These are phyloP conservation scores for Chenopodium formosanum DNA, from an alignment of 148 eudicot genomes.

Conservation along the genomic window DNA sequence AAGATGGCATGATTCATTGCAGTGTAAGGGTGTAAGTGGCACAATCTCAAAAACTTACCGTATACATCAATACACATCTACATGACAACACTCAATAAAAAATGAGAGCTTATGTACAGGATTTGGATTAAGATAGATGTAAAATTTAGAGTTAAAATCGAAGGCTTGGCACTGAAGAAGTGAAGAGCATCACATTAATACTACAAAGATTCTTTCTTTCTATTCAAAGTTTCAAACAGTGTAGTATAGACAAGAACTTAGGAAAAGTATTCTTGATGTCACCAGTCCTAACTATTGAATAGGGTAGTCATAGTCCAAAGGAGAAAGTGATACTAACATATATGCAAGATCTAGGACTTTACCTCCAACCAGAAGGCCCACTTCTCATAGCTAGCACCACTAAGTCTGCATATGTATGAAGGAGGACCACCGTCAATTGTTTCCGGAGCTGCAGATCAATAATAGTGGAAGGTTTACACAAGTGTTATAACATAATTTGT, in stretches of 20 bases:
- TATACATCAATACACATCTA: no score
- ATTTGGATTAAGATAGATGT: neutral
- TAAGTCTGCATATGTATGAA: slow-evolving; percentile 81
- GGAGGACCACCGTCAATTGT: slow-evolving; percentile 63
- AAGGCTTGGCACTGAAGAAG: neutral
- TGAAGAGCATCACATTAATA: neutral
- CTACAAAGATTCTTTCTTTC: neutral
- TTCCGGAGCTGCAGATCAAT: slow-evolving; percentile 62
- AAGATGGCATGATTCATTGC: no score
- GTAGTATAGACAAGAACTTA: neutral
- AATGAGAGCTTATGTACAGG: neutral
- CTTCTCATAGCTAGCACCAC: slow-evolving; percentile 71
- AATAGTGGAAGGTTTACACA: slow-evolving; percentile 11
- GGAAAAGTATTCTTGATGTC: neutral
- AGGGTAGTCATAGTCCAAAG: slow-evolving; percentile 5
- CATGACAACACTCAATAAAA: no score
- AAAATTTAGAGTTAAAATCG: neutral
- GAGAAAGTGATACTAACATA: neutral
- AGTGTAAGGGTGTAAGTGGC: no score
- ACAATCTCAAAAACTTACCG: no score
- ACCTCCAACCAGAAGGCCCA: slow-evolving; percentile 99
- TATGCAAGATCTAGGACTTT: slow-evolving; percentile 18
- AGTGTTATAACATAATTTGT: neutral
- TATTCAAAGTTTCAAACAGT: neutral
- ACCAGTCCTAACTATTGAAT: neutral